Evolutionary conservation across 1,284 basidiomycete genomes (phyloP).

Genomic region (Psilocybe mexicana): DNA sequence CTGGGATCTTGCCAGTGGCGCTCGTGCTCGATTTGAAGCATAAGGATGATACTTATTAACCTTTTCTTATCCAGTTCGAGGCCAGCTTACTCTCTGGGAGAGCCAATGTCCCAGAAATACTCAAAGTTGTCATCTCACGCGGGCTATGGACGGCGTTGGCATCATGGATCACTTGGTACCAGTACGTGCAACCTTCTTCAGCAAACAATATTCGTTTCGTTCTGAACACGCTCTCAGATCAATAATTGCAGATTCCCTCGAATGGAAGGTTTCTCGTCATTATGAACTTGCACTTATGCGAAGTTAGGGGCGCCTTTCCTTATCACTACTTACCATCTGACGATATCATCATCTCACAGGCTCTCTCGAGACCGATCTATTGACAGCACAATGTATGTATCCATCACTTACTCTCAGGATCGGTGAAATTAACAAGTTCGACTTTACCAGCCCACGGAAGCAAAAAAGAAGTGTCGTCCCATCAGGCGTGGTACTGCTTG

Average conservation of each 20-base stretch:
- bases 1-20: background rate
- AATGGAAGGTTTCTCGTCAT: conserved; percentile 13
- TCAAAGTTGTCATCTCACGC: background rate
- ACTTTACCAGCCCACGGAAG: conserved; percentile 15
- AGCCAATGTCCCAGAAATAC: conserved; percentile 6
- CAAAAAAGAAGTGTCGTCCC: conserved; percentile 21
- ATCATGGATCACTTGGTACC: conserved; percentile 10
- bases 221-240: background rate
- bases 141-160: conserved; percentile 9
- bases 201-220: background rate
- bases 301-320: background rate
- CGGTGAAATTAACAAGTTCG: background rate
- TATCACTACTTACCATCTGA: background rate
- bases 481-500: conserved; percentile 27
- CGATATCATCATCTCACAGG: conserved; percentile 2
- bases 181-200: conserved; percentile 5
- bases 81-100: conserved; percentile 1
- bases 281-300: conserved; percentile 16
- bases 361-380: conserved; percentile 9
- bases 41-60: too few species aligned
- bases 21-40: too few species aligned
- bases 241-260: conserved; percentile 5
- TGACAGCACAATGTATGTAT: conserved; percentile 16
- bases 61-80: conserved; percentile 10
- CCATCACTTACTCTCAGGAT: background rate